A percentile compares a stretch with the other conserved stretches of the same genome.
phyloP scores from a whole-genome alignment of 2,329 filamentous ascomycete genomes.

The Penicillium janthinellum region DNA sequence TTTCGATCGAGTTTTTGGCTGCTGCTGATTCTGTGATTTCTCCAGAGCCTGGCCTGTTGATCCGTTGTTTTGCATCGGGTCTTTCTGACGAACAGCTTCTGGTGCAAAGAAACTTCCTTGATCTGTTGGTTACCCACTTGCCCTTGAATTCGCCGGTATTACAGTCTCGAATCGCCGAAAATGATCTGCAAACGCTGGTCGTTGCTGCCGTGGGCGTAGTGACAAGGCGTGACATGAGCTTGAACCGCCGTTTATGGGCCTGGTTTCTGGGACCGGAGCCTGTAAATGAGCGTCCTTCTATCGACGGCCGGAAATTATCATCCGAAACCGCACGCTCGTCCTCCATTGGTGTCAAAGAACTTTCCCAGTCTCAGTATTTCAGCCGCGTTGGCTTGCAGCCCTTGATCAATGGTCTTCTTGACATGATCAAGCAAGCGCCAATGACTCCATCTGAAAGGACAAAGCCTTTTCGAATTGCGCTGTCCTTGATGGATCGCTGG shows the following conservation, averaged over 20 bases:
- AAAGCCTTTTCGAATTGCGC: conserved; percentile 83
- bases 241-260: conserved; percentile 91
- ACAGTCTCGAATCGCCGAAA: conserved; percentile 69
- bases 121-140: conserved; percentile 85
- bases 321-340: conserved; percentile 32
- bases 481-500: conserved; percentile 98
- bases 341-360: conserved; percentile 44
- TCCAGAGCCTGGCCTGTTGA: conserved; percentile 85
- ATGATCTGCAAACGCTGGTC: conserved; percentile 79
- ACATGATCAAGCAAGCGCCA: conserved; percentile 67
- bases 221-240: conserved; percentile 88
- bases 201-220: conserved; percentile 85
- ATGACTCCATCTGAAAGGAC: conserved; percentile 68
- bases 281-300: conserved; percentile 37
- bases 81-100: conserved; percentile 84
- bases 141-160: conserved; percentile 81
- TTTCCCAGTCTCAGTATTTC: conserved; percentile 77
- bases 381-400: conserved; percentile 74
- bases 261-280: conserved; percentile 87
- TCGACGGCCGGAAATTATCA: conserved; percentile 32
- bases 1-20: conserved; percentile 33
- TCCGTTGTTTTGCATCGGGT: conserved; percentile 90
- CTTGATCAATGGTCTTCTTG: conserved; percentile 72
- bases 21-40: conserved; percentile 55
- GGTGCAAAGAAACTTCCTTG: conserved; percentile 91